Conservation (phyloP, 306 rosid species). For the Trifolium dubium region DNA sequence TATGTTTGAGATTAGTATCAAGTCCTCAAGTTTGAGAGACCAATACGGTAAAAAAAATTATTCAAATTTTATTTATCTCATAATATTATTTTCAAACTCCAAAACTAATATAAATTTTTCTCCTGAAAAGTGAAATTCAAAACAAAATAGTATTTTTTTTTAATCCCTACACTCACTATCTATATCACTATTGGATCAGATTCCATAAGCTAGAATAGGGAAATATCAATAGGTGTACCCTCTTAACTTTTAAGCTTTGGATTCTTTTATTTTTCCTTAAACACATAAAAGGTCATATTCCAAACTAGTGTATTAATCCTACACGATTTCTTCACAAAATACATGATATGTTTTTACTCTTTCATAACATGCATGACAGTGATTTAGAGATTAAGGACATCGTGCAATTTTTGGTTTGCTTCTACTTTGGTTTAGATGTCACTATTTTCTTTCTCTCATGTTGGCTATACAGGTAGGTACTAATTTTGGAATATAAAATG, state of each 20-base stretch:
- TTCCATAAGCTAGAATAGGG: background rate
- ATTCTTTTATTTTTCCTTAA: constrained; percentile 7
- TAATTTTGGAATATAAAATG: background rate
- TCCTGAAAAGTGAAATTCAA: no score
- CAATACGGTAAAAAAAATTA: no score
- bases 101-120: no score
- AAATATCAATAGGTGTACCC: background rate
- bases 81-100: no score
- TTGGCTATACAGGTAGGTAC: background rate
- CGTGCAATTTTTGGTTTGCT: background rate
- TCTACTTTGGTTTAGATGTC: background rate
- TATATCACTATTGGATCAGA: no score
- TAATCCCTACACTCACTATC: no score
- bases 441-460: background rate
- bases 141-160: no score
- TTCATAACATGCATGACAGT: background rate
- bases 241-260: background rate
- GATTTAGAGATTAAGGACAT: background rate
- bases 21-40: no score
- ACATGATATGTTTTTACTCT: background rate
- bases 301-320: background rate
- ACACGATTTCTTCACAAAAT: background rate
- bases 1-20: no score
- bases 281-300: background rate
- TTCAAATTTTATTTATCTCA: no score